Conservation (phyloP, 106 monocot species). For the Dioscorea zingiberensis region DNA sequence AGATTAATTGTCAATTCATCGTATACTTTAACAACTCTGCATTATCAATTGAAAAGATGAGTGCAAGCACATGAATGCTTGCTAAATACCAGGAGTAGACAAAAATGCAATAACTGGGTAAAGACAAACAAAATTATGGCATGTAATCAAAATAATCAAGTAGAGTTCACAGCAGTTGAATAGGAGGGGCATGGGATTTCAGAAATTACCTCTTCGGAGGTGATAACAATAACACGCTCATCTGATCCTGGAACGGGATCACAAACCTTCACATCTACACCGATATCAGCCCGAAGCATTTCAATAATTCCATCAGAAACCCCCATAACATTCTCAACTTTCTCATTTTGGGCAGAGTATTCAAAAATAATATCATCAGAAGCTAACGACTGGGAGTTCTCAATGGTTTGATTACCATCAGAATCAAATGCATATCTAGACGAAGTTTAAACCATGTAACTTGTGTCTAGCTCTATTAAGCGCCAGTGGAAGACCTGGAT, state of each 20-base stretch:
- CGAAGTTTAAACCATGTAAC: constrained; percentile 27
- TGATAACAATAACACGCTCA: constrained; percentile 64
- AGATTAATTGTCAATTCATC: too few species aligned
- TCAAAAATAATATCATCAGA: constrained; percentile 69
- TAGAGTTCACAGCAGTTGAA: too few species aligned
- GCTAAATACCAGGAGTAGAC: too few species aligned
- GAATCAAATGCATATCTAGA: constrained; percentile 48
- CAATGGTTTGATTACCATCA: constrained; percentile 33
- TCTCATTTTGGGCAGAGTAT: constrained; percentile 86
- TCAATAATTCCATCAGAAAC: constrained; percentile 63
- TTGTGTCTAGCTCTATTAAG: constrained; percentile 35
- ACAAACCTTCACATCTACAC: constrained; percentile 70
- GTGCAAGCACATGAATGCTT: too few species aligned
- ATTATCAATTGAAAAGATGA: too few species aligned
- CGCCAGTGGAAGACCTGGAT: constrained; percentile 30
- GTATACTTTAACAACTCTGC: too few species aligned
- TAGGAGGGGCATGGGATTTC: not conserved
- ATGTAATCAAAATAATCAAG: too few species aligned
- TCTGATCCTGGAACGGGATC: constrained; percentile 67
- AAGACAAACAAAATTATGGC: too few species aligned
- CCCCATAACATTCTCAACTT: constrained; percentile 53
- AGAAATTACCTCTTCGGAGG: constrained; percentile 75
- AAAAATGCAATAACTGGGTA: too few species aligned
- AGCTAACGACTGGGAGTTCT: constrained; percentile 27
- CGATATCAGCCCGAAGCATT: constrained; percentile 68